Evolutionary conservation across 345 rosid species (phyloP), one percentile per base, ranked within the genome.

Genomic region (Acer yangbiense): DNA sequence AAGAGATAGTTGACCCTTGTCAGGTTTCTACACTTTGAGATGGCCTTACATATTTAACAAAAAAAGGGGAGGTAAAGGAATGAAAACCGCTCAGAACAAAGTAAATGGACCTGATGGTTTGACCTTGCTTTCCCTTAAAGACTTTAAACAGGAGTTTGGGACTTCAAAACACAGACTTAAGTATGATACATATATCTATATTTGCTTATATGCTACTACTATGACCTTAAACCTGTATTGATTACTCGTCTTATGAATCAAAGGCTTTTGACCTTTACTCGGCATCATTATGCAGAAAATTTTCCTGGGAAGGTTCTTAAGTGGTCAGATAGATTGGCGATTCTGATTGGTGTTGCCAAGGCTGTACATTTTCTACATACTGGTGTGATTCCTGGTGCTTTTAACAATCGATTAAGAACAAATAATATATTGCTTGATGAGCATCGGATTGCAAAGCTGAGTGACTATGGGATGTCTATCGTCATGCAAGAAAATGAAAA

Each of bases 281-380:
- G 21, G 54, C 32, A 67, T 62, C 25, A 48, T 57, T 58, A 12
- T 69, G 87, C 91, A 95, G 98, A 95, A 66, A 82, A 75, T 73
- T 79, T 67, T 85, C 89, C 90, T 7, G 91, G 90, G 82, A 96
- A 91, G 84, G 88, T 82, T 82, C 90, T 93, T 14, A 90, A 87
- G 43, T 96, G 99, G 99, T 82, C 98, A 50, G 91, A 91, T 62
- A 87, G 99, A 80, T 76, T 96, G 84, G 88, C 90, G 0, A 87
- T 91, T 81, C 87, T 96, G 69, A 93, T 93, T 73, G 92, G 93
- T 68, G 87, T 91, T 75, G 98, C 98, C 82, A 96, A 92, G 87
- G 99, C 98, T 41, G 96, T 95, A 61, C 97, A 92, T 84, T 95
- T 93, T 84, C 93, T 95, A 62, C 97, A 95, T 78, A 88, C 95